Base-by-base conservation (phyloP, 805 yeast genomes). In the Schizosaccharomyces cryophilus region DNA sequence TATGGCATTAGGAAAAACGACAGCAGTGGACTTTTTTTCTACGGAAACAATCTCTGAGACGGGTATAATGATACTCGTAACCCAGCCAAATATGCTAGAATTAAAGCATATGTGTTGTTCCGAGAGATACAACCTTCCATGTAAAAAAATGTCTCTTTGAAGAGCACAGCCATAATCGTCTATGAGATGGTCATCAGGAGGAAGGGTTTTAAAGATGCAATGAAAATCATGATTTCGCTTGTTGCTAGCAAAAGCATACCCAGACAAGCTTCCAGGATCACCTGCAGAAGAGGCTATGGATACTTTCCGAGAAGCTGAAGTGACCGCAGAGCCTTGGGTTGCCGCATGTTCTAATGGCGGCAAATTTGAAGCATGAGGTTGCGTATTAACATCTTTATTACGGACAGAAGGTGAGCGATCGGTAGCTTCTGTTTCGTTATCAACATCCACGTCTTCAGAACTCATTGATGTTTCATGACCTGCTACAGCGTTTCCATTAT, bases 151-250 rank as follows among this genome's bases (percentile, higher is more conserved):
- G 64, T 90, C 97, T 63, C 87, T 75, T 64, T 89, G 84, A 61
- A 90, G 72, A 0, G 96, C 96, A 74, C 97, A 93, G 31, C 87
- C 80, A 67, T 84, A 89, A 66, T 88, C 96, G 67, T 87, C 96
- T 42, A 90, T 69, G 17, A 90, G 72, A 60, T 83, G 74, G 67
- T 90, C 96, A 58, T 80, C 77, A 29, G 73, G 72, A 1, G 89
- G 85, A 1, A 87, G 73, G 7, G 81, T 75, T 62, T 80, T 76
- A 74, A 90, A 93, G 2, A 83, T 66, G 48, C 74, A 77, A 71
- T 88, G 96, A 69, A 87, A 93, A 47, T 86, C 95, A 4, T 76
- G 73, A 67, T 88, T 78, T 61, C 94, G 74, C 59, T 77, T 77
- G 61, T 75, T 75, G 1, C 82, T 73, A 0, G 96, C 87, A 67